Percentiles rank a stretch among this genome's conserved stretches.
phyloP scores from a whole-genome alignment of 768 basidiomycete genomes.

The Termitomyces sp. region DNA sequence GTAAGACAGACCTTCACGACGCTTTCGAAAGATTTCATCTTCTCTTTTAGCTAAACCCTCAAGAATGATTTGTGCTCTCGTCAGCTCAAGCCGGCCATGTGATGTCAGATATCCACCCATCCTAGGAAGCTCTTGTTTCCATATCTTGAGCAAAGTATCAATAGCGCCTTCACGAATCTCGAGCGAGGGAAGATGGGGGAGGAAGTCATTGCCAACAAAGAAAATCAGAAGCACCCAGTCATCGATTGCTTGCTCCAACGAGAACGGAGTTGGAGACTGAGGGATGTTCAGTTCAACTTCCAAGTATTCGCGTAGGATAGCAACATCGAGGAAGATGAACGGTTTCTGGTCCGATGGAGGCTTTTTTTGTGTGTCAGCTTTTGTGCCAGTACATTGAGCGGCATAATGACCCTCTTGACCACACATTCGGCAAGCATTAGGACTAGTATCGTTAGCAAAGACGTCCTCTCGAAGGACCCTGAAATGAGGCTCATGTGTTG shows the following conservation, averaged over 20 bases:
- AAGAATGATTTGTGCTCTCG: constrained; percentile 89
- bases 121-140: constrained; percentile 87
- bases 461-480: constrained; percentile 97
- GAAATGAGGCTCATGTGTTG: constrained; percentile 98
- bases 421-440: constrained; percentile 84
- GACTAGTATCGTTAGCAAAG: constrained; percentile 77
- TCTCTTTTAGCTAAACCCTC: constrained; percentile 92
- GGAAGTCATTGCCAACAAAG: constrained; percentile 99
- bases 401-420: constrained; percentile 95
- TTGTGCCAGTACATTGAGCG: constrained; percentile 85
- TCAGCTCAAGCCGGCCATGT: constrained; percentile 83
- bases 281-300: constrained; percentile 90
- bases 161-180: constrained; percentile 99
- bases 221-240: constrained; percentile 99
- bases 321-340: constrained; percentile 99
- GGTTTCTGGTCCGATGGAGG: constrained; percentile 81
- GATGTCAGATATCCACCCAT: constrained; percentile 99
- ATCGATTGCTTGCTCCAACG: constrained; percentile 95
- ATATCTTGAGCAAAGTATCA: constrained; percentile 93
- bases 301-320: constrained; percentile 94
- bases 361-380: constrained; percentile 66
- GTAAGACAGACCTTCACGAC: constrained; percentile 80
- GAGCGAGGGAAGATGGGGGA: constrained; percentile 95
- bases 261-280: constrained; percentile 78
- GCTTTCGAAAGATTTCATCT: constrained; percentile 90